Evolutionary conservation across 768 basidiomycete genomes (phyloP), one percentile per base, ranked within the genome.

Genomic region (Hemileccinum impolitum): DNA sequence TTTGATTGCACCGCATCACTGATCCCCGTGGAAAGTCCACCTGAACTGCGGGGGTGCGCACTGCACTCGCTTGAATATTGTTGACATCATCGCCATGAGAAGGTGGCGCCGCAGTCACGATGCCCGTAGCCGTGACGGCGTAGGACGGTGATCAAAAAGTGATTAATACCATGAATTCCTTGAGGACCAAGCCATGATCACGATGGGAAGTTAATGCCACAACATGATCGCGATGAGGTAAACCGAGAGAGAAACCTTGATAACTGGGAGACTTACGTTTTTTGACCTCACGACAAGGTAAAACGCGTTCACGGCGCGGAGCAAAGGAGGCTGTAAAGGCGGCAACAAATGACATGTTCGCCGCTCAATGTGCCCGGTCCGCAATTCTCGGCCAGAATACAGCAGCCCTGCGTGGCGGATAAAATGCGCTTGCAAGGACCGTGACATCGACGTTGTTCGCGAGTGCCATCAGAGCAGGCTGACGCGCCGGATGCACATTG

Each of bases 351-450:
- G 26, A 46, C 19, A 36, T 47, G 39, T 47, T 52, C 52, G 52
- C 62, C 63, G 63, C 60, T 60, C 48, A 63, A 63, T 13, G 43
- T n/a, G 42, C 53, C 25, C 41, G 37, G 28, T 45, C 55, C 62
- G 57, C 45, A 45, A n/a, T 63, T 65, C 53, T 60, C 62, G 60
- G 61, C 36, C 30, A 44, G 47, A 44, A 32, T 19, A 28, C 35
- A 18, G 3, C 26, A 14, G 12, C 34, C 47, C 35, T 30, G 28
- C 8, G 28, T 30, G 28, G 28, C 28, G 28, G 28, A 8, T 12
- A 30, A 30, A 30, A 23, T 8, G 28, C 8, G 8, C 11, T 30
- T 30, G 11, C 4, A 9, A 8, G 3, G 3, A 30, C 23, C 23
- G 23, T 23, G n/a, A 23, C 28, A 2, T 30, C 28, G 18, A 13